Evolutionary conservation across 129 eudicot genomes (phyloP).

Genomic region (Flaveria robusta): DNA sequence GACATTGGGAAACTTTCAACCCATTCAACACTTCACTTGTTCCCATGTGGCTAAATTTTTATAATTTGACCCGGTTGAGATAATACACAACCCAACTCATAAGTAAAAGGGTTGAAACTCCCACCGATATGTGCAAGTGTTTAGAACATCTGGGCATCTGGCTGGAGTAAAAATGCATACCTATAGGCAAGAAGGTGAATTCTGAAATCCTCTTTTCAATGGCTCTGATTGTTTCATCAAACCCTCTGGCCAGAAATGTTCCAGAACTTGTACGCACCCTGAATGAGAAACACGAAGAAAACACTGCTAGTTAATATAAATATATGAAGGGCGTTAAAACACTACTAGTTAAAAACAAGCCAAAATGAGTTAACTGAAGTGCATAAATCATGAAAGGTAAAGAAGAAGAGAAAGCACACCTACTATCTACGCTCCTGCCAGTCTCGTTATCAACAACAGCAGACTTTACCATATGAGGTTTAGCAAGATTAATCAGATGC

Average conservation of each 20-base stretch:
- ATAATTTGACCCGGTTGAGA: slow-evolving; percentile 4
- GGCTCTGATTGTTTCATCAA: slow-evolving; percentile 55
- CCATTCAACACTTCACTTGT: not conserved
- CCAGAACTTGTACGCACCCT: slow-evolving; percentile 98
- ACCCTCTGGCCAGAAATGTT: slow-evolving; percentile 80
- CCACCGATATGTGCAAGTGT: not conserved
- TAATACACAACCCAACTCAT: not conserved
- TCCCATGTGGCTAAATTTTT: not conserved
- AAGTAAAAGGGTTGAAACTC: not conserved
- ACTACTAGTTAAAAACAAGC: slow-evolving; percentile 15
- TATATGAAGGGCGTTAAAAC: not conserved
- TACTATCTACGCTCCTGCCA: slow-evolving; percentile 87
- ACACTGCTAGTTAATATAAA: not conserved
- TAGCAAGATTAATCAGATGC: slow-evolving; percentile 81
- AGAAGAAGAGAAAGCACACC: slow-evolving; percentile 42
- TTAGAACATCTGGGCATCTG: not conserved
- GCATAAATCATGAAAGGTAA: slow-evolving; percentile 5
- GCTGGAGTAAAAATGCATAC: slow-evolving; percentile 43
- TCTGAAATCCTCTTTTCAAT: slow-evolving; percentile 93
- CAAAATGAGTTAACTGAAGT: not conserved
- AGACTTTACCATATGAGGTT: slow-evolving; percentile 91
- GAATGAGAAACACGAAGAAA: slow-evolving; percentile 22
- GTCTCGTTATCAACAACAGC: slow-evolving; percentile 82
- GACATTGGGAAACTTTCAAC: not conserved
- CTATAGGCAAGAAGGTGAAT: slow-evolving; percentile 86